Evolutionary conservation across 2,329 filamentous ascomycete species (phyloP).

Genomic region (Xylariaceae sp.): DNA sequence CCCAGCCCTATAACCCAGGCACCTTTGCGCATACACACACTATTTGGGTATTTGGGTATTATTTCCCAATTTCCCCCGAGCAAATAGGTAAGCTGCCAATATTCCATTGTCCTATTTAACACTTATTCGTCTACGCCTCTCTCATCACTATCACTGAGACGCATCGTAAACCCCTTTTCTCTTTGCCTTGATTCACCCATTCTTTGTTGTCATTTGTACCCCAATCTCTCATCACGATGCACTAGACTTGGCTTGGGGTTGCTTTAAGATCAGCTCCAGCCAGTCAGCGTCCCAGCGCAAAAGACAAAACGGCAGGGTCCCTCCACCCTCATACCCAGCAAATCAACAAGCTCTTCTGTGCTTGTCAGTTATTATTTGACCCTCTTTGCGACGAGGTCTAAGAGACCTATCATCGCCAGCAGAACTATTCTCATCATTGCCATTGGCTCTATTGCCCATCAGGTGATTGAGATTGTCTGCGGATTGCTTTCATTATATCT

Average conservation of each 20-base stretch:
- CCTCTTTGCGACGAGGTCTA: constrained; percentile 44
- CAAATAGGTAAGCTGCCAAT: constrained; percentile 15
- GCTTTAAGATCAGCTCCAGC: constrained; percentile 37
- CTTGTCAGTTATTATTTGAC: constrained; percentile 48
- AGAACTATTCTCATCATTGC: constrained; percentile 49
- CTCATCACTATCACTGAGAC: too few species aligned
- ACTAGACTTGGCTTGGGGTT: constrained; percentile 31
- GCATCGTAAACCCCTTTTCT: background rate
- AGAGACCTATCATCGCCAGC: constrained; percentile 60
- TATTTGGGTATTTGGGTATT: too few species aligned
- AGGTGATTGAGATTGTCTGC: constrained; percentile 59
- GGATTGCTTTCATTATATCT: constrained; percentile 47
- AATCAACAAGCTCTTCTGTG: constrained; percentile 58
- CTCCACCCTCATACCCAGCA: constrained; percentile 46
- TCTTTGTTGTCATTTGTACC: constrained; percentile 11
- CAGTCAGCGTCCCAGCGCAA: constrained; percentile 45
- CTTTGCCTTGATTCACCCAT: background rate
- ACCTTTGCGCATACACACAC: constrained; percentile 10
- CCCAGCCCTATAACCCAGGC: constrained; percentile 26
- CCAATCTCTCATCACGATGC: constrained; percentile 29
- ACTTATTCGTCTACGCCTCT: background rate
- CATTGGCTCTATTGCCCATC: constrained; percentile 57
- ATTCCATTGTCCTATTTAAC: background rate
- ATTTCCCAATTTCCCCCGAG: background rate
- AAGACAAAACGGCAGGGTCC: constrained; percentile 28